Evolutionary conservation across 495 filamentous ascomycete genomes (phyloP), one percentile per base, ranked within the genome.

Genomic region (Aspergillus kassunensis): DNA sequence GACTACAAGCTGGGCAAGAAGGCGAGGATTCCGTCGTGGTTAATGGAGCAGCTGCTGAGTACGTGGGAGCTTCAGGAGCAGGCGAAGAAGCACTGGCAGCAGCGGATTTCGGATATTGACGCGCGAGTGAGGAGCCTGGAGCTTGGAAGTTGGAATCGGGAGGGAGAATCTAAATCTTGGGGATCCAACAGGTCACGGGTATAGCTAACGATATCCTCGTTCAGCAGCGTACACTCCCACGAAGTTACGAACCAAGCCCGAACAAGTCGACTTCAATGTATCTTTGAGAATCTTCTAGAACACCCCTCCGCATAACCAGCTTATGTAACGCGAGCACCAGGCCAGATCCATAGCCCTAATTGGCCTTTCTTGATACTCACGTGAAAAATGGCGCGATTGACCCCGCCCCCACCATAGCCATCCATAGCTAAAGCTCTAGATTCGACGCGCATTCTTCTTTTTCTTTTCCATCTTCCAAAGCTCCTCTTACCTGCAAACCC

Each of bases 111-210:
- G 39, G 74, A 74, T 6, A 66, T 91, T 35, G 66, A 84, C 27
- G 63, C 62, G 10, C 62, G 71, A 9, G 84, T 91, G 3, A 68
- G 77, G 53, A 60, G 48, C 39, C 62, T 96, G 35, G 90, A 95
- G 70, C 73, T 77, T 53, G 77, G 75, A 47, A 92, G 81, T 44
- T 95, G 90, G 90, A 80, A 93, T 71, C 67, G 81, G 47, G 61
- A 65, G 16, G 84, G 49, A 19, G 20, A 6, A 16, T 19, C 15
- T 31, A 2, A n/a, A n/a, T n/a, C n/a, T n/a, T n/a, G n/a, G n/a
- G n/a, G n/a, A n/a, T n/a, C n/a, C n/a, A n/a, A n/a, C n/a, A n/a
- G n/a, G n/a, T n/a, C n/a, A n/a, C n/a, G n/a, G n/a, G n/a, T n/a
- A n/a, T n/a, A n/a, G n/a, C n/a, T n/a, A n/a, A n/a, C n/a, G n/a